These are phyloP conservation scores for Trichoderma brevicompactum DNA, from an alignment of 2,329 filamentous ascomycete species.

Conservation along the genomic window DNA sequence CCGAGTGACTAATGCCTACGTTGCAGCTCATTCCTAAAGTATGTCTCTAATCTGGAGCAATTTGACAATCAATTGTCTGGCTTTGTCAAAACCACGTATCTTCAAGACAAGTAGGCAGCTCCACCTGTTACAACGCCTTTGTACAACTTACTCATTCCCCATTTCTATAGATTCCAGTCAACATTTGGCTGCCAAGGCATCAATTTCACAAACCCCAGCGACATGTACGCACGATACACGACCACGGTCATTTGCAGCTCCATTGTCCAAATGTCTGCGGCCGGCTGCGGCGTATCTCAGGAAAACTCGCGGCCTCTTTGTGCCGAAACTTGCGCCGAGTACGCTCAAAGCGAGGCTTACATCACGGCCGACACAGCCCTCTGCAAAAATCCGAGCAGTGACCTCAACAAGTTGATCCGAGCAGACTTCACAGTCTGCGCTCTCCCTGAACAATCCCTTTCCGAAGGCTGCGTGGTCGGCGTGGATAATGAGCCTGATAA, in stretches of 20 bases:
- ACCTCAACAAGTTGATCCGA: constrained; percentile 77
- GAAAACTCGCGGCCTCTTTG: constrained; percentile 75
- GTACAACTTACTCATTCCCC: constrained; percentile 14
- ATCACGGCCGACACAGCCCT: constrained; percentile 75
- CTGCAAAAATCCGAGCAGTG: constrained; percentile 68
- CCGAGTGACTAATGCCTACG: constrained; percentile 30
- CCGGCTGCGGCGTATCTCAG: constrained; percentile 67
- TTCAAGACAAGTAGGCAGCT: constrained; percentile 71
- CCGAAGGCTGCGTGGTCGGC: constrained; percentile 74
- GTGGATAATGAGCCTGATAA: constrained; percentile 80
- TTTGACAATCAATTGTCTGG: constrained; percentile 77
- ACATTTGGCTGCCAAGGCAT: constrained; percentile 80
- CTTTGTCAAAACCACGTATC: constrained; percentile 77
- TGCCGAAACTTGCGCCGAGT: constrained; percentile 85
- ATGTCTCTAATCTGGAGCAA: constrained; percentile 72
- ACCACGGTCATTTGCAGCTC: constrained; percentile 91
- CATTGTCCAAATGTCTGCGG: constrained; percentile 86
- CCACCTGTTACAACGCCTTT: constrained; percentile 38
- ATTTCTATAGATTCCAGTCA: constrained; percentile 69
- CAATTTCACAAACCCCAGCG: constrained; percentile 75
- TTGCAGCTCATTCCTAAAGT: constrained; percentile 79
- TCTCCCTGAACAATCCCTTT: constrained; percentile 78
- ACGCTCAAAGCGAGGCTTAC: constrained; percentile 85
- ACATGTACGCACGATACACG: constrained; percentile 91
- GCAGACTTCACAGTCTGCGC: constrained; percentile 92